A percentile compares a stretch with the other conserved stretches of the same genome.
Evolutionary conservation across 768 basidiomycete genomes (phyloP).

Genomic region (Mrakia gelida): DNA sequence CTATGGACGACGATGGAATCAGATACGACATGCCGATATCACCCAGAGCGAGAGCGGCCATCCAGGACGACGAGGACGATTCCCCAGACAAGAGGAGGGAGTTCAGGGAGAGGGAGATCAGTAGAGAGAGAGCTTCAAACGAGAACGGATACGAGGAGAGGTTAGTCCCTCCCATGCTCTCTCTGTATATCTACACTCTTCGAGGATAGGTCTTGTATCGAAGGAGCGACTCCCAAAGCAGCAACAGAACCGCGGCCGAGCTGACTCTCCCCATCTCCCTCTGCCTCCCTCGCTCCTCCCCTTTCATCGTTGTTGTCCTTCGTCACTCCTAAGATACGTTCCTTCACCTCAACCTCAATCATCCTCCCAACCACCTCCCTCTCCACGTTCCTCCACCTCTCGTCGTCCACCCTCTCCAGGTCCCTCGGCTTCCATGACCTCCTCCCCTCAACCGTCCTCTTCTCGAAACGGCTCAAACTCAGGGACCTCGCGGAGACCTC

Average conservation of each 20-base stretch:
- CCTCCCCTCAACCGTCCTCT: neutral
- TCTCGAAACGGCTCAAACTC: neutral
- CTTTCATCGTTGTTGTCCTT: neutral
- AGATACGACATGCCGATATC: constrained; percentile 13
- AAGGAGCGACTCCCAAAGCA: neutral
- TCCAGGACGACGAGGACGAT: constrained; percentile 3
- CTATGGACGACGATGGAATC: neutral
- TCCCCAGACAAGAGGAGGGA: neutral
- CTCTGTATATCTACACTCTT: neutral
- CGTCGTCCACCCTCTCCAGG: constrained; percentile 28
- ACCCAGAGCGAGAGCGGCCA: neutral
- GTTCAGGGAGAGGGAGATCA: constrained; percentile 10
- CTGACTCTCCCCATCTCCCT: neutral
- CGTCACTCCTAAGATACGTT: neutral
- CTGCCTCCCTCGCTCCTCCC: no score
- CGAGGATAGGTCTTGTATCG: neutral
- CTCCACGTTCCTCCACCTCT: constrained; percentile 14
- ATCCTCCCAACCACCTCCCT: neutral
- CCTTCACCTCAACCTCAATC: neutral
- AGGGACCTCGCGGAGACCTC: constrained; percentile 12
- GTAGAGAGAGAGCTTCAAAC: neutral
- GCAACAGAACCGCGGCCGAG: neutral
- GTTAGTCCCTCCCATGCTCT: neutral
- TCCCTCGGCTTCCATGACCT: constrained; percentile 1
- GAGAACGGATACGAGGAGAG: neutral